Conservation (phyloP, 2,329 filamentous ascomycete species). For the Periconia sp. region DNA sequence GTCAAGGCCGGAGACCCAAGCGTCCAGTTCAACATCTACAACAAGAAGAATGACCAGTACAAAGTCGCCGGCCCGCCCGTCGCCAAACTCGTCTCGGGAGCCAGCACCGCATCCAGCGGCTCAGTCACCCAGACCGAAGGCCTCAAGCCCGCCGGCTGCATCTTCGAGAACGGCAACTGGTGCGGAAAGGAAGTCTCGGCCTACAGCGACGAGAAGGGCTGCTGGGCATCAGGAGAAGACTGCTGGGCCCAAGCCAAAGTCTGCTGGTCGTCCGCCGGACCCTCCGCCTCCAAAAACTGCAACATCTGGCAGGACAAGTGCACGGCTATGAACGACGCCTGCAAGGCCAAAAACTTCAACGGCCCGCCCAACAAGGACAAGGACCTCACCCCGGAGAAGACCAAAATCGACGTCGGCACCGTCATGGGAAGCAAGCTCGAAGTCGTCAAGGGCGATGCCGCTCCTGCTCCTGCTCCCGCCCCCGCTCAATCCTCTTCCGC, state of each 20-base stretch:
- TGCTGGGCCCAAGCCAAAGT: conserved; percentile 59
- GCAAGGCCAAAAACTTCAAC: conserved; percentile 44
- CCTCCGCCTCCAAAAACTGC: conserved; percentile 64
- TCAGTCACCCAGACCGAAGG: conserved; percentile 36
- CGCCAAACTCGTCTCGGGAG: conserved; percentile 47
- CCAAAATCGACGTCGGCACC: conserved; percentile 33
- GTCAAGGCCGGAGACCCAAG: conserved; percentile 57
- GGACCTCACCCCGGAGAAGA: conserved; percentile 36
- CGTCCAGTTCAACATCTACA: conserved; percentile 67
- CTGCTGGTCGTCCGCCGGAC: conserved; percentile 63
- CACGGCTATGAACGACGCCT: conserved; percentile 45
- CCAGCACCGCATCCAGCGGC: conserved; percentile 11
- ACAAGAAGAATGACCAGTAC: conserved; percentile 44
- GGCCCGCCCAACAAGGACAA: conserved; percentile 49
- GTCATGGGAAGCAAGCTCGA: conserved; percentile 20
- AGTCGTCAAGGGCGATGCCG: conserved; percentile 10
- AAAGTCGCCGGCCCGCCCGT: conserved; percentile 59
- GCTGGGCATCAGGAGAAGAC: conserved; percentile 54
- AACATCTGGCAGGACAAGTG: conserved; percentile 66
- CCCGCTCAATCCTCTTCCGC: not conserved
- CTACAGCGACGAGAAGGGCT: conserved; percentile 59
- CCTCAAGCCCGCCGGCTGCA: conserved; percentile 3
- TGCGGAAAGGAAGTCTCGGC: conserved; percentile 62
- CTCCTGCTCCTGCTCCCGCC: not conserved
- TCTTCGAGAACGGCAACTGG: conserved; percentile 70